Base-by-base conservation (phyloP, 208 protist species). In the Angomonas ambiguus region DNA sequence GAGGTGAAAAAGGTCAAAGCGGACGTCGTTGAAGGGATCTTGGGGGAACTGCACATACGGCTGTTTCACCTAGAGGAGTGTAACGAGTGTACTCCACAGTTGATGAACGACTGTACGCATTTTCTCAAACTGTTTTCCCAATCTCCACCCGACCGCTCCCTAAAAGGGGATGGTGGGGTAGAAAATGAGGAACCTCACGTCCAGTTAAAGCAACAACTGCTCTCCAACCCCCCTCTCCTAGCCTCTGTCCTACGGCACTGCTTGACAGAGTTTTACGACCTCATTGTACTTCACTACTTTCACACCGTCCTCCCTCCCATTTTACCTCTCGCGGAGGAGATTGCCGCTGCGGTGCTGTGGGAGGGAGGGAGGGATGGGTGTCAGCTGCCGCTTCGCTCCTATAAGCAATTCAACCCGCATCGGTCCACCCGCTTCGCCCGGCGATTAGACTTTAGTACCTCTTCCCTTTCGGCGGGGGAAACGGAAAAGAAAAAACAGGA, bases 221-320 rank as follows among this genome's bases (percentile, higher is more conserved):
- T 78, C 5, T 24, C 10, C 5, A n/a, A 59, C 30, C 16, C 10
- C n/a, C 3, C 8, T n/a, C 53, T 30, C 53, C 10, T n/a, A 20
- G 11, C 22, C 53, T 33, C 22, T 3, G 76, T 75, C 13, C 25
- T 95, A 3, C 73, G 92, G 49, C 89, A 95, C 77, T 95, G 89
- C 63, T 70, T 93, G 16, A 88, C 80, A n/a, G 89, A 95, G 72
- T 74, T 95, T 24, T 93, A 93, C 51, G 89, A 95, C 65, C 74
- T 95, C 5, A 75, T 95, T 31, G 65, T 93, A 34, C 74, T 95
- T 22, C 70, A 77, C 33, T 78, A 85, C 33, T 68, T 75, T 0
- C 75, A 76, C n/a, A 76, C 83, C 59, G 56, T 92, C 22, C 74
- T 73, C 67, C 27, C 34, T 0, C 74, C 69, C 1, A 84, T 81